phyloP scores from a whole-genome alignment of 1,284 basidiomycete species.

The Coriolopsis trogii region DNA sequence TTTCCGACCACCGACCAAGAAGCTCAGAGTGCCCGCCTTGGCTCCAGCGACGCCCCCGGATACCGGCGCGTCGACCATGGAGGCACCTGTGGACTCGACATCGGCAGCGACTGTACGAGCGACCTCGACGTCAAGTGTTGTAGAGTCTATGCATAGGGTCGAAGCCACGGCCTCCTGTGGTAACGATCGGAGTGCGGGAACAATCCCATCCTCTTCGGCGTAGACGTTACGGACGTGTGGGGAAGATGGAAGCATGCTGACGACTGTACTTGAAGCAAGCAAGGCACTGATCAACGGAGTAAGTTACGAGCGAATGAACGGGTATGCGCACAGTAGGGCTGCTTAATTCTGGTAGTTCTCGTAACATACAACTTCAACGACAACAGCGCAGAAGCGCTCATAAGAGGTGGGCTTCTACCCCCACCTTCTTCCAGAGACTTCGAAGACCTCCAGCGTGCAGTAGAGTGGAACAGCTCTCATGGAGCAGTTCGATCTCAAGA shows the following conservation, averaged over 20 bases:
- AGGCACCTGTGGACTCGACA: conserved; percentile 61
- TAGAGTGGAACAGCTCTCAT: no score
- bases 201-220: conserved; percentile 54
- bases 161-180: conserved; percentile 40
- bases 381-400: no score
- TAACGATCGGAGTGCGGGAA: conserved; percentile 56
- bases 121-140: conserved; percentile 80
- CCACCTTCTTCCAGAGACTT: no score
- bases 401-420: no score
- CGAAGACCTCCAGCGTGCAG: no score
- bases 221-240: conserved; percentile 82
- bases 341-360: no score
- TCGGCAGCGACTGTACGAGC: conserved; percentile 64
- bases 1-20: conserved; percentile 84
- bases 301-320: no score
- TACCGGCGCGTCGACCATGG: conserved; percentile 90
- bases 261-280: conserved; percentile 61
- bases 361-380: no score
- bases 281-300: conserved; percentile 70
- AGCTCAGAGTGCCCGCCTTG: conserved; percentile 83
- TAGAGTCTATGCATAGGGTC: conserved; percentile 85
- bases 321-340: no score
- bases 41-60: conserved; percentile 90
- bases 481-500: no score
- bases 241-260: conserved; percentile 90